Evolutionary conservation across 257 asterid species (phyloP), one percentile per base, ranked within the genome.

Genomic region (Gardenia jasminoides): DNA sequence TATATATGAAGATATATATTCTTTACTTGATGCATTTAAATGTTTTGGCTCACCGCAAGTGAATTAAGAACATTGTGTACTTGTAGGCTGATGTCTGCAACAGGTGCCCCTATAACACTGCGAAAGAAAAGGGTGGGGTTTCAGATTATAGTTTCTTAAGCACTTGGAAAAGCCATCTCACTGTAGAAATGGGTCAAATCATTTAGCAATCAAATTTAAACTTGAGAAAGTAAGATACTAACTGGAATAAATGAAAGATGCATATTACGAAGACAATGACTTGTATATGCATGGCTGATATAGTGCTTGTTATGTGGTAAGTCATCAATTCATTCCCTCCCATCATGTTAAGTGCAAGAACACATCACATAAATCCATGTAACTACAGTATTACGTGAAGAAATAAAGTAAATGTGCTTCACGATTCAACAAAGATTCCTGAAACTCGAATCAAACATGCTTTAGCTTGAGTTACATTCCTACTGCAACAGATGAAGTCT

Each of bases 11-110:
- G 30, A 26, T 26, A 65, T 13, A 39, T 68, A 4, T n/a, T 68
- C n/a, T 28, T 10, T 28, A 30, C 70, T 26, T 28, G 8, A 26
- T 41, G 20, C 41, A 5, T 36, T 36, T 36, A 36, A 36, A 36
- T 36, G 46, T 1, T 68, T 68, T 19, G 47, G 78, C 90, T 84
- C 52, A 87, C 88, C 52, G 86, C 88, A 78, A 87, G 82, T 70
- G 86, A 87, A 79, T 87, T 84, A 72, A 84, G 85, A 75, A 82
- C 85, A 80, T 86, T 86, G 67, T 86, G 83, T 47, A 71, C 82
- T 80, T 69, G 82, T 74, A 86, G 81, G 80, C 83, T 84, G 83
- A 86, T 80, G 44, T 86, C 83, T 12, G 56, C 69, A 78, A 82
- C 70, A 70, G 68, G 81, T 47, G 76, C 74, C 86, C 86, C 68